phyloP scores from a whole-genome alignment of 495 filamentous ascomycete genomes.

The Penicillium pulvis region DNA sequence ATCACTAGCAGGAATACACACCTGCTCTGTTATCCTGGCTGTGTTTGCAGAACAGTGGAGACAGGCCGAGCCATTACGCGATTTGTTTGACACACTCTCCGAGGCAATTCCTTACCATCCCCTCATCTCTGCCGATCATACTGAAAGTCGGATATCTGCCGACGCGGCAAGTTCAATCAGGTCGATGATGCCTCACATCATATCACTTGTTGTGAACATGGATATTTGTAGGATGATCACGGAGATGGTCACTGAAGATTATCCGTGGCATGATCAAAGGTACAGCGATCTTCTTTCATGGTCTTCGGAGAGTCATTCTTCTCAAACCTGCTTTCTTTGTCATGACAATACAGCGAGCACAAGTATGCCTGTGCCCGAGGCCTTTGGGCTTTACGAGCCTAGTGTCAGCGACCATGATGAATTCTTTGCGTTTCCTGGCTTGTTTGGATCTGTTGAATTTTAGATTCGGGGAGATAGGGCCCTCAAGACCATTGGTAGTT shows the following conservation, averaged over 20 bases:
- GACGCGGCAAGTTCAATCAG: constrained; percentile 8
- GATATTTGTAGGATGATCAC: constrained; percentile 24
- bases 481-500: background rate
- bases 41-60: constrained; percentile 25
- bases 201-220: constrained; percentile 17
- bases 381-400: background rate
- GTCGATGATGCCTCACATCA: constrained; percentile 10
- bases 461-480: background rate
- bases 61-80: constrained; percentile 25
- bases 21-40: constrained; percentile 21
- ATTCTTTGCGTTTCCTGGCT: constrained; percentile 13
- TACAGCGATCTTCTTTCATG: background rate
- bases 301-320: background rate
- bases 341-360: background rate
- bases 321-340: background rate
- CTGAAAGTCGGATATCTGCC: background rate
- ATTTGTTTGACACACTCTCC: constrained; percentile 24
- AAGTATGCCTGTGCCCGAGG: background rate
- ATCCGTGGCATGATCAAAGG: constrained; percentile 3
- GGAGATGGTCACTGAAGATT: constrained; percentile 24
- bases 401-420: constrained; percentile 1
- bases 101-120: constrained; percentile 1
- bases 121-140: background rate
- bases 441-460: constrained; percentile 22
- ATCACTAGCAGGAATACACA: constrained; percentile 15